Evolutionary conservation across 176 grass and related monocot species (phyloP), one percentile per base, ranked within the genome.

Genomic region (Triticum monococcum): DNA sequence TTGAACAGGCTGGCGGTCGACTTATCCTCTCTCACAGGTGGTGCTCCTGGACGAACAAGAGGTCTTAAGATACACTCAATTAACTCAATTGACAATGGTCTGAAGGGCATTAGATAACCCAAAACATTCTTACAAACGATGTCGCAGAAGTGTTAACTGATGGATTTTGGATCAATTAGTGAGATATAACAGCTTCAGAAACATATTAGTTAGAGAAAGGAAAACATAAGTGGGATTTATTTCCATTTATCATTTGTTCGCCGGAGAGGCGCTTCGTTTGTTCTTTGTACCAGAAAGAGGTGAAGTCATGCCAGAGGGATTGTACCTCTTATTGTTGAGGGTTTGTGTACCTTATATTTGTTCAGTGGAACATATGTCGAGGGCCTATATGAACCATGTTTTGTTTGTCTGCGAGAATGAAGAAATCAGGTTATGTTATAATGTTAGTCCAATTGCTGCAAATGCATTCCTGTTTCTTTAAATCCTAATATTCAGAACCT

Each of bases 1-100:
- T 25, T 82, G 9, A 3, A 20, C 87, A 99, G 94, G 77, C 70
- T 91, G 28, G 62, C 57, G 4, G 80, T 99, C n/a, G 73, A 89
- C 45, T 67, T 91, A 59, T 99, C 90, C 0, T 91, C 67, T 77
- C 87, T 94, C 33, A 86, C 82, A 33, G 94, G 97, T 64, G 92
- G 94, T 37, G 90, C 94, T 24, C 92, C 94, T 9, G 97, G 97
- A 17, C 83, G 97, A 81, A 94, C 94, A 78, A 92, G 97, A 80
- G 97, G 94, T 41, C 81, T 94, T 31, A 72, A 87, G 77, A 65
- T 78, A 87, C 22, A 30, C 20, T 22, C 80, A 10, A 11, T 65
- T 72, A 74, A 71, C 80, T 77, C 86, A 41, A 65, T 40, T 80
- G 90, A 74, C 77, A 84, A 48, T 2, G 23, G 24, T 17, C 85